phyloP scores from a whole-genome alignment of 306 rosid genomes.

The Begonia fuchsioides region DNA sequence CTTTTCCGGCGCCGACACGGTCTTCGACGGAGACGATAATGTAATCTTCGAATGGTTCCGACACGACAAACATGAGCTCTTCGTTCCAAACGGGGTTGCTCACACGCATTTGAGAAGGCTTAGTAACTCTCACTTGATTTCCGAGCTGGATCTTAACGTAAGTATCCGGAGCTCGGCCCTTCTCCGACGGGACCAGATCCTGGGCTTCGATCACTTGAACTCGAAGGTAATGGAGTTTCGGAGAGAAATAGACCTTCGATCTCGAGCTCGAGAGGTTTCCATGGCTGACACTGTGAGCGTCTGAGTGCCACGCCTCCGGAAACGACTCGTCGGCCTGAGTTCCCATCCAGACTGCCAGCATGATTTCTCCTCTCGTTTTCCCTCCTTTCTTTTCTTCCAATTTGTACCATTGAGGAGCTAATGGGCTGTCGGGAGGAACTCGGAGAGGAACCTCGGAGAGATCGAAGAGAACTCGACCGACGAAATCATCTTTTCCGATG shows the following conservation, averaged over 20 bases:
- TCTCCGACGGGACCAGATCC: constrained; percentile 57
- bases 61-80: constrained; percentile 74
- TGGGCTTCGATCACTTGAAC: constrained; percentile 73
- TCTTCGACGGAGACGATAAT: constrained; percentile 55
- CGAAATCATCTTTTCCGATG: constrained; percentile 71
- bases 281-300: constrained; percentile 70
- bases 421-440: constrained; percentile 83
- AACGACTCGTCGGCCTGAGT: constrained; percentile 93
- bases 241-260: constrained; percentile 85
- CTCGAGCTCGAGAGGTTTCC: constrained; percentile 52
- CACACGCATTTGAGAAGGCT: constrained; percentile 21
- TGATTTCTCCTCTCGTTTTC: constrained; percentile 52
- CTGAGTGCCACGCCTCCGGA: constrained; percentile 96
- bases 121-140: constrained; percentile 37
- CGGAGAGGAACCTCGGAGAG: constrained; percentile 56
- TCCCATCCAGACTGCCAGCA: constrained; percentile 98
- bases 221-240: constrained; percentile 72
- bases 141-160: constrained; percentile 46
- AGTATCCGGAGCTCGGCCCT: constrained; percentile 30
- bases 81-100: constrained; percentile 65
- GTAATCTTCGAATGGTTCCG: constrained; percentile 78
- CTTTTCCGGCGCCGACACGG: constrained; percentile 34
- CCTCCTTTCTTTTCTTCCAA: constrained; percentile 53
- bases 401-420: constrained; percentile 96
- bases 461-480: constrained; percentile 51